Evolutionary conservation across 73 alveolate genomes (phyloP), one percentile per base, ranked within the genome.

Genomic region (Paramecium pentaurelia): DNA sequence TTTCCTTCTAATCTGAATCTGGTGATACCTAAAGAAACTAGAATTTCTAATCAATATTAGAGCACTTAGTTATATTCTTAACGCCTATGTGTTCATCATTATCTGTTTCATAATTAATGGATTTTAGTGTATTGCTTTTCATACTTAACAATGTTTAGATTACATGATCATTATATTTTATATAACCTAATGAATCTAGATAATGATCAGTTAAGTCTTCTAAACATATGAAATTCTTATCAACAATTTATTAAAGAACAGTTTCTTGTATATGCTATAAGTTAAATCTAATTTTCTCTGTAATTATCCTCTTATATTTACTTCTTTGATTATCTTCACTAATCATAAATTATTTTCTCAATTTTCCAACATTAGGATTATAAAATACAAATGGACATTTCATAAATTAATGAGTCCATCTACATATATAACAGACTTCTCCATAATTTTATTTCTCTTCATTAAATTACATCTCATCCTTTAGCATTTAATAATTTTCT

Each of bases 321-420:
- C 1, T 0, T 60, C 83, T 60, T 60, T 60, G 6, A 34, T 60
- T 60, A 34, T 27, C 8, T 27, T 60, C 83, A 60, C 4, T 60
- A 9, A 10, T 60, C 51, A 60, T 73, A 14, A 73, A 40, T 16
- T 73, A 3, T 32, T 16, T 73, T 40, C 58, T 12, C 12, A 73
- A 2, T 34, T 18, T 73, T 5, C 37, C 27, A 20, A 16, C n/a
- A 18, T 73, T 73, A 2, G 37, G 38, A 28, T 12, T 9, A 73
- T 28, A 32, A 36, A 73, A 73, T 4, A 73, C 87, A 6, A 37
- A 73, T 0, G 87, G 87, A 32, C 87, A 73, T 73, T 37, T 73
- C 38, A 1, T 73, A 32, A 73, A 73, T 11, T 34, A 73, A 34
- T 73, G 87, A 14, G 87, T 73, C 87, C 87, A 73, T 73, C 44